Conservation (phyloP, 23 red algal genomes). For the Agarophyton chilense region DNA sequence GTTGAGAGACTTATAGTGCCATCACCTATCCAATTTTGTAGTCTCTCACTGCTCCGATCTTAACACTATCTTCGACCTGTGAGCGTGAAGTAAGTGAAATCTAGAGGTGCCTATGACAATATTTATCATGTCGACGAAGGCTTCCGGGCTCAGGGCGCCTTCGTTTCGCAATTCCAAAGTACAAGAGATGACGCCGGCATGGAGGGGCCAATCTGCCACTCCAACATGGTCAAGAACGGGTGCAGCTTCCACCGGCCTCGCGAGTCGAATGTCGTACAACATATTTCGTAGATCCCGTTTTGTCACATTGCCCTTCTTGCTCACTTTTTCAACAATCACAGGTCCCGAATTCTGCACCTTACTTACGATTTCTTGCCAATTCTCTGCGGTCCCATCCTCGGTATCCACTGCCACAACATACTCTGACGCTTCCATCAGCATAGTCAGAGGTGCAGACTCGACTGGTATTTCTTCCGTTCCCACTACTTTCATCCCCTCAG, state of each 20-base stretch:
- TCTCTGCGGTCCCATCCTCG: background rate
- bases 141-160: constrained; percentile 60
- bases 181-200: constrained; percentile 21
- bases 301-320: constrained; percentile 35
- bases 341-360: constrained; percentile 40
- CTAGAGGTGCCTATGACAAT: constrained; percentile 21
- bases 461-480: constrained; percentile 35
- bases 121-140: constrained; percentile 39
- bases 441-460: background rate
- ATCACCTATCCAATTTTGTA: too few relatives aligned
- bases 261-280: constrained; percentile 39
- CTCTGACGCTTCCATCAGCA: constrained; percentile 44
- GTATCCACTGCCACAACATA: constrained; percentile 59
- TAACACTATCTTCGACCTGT: constrained; percentile 23
- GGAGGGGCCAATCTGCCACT: constrained; percentile 24
- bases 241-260: constrained; percentile 47
- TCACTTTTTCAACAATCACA: constrained; percentile 65
- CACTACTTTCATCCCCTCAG: constrained; percentile 31
- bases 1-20: too few relatives aligned
- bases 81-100: constrained; percentile 54
- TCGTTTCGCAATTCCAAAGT: constrained; percentile 35
- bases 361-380: constrained; percentile 30
- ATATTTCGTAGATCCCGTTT: constrained; percentile 45
- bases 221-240: constrained; percentile 76
- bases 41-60: background rate